phyloP scores from a whole-genome alignment of 108 stramenopile genomes.

The Skeletonema grethae region DNA sequence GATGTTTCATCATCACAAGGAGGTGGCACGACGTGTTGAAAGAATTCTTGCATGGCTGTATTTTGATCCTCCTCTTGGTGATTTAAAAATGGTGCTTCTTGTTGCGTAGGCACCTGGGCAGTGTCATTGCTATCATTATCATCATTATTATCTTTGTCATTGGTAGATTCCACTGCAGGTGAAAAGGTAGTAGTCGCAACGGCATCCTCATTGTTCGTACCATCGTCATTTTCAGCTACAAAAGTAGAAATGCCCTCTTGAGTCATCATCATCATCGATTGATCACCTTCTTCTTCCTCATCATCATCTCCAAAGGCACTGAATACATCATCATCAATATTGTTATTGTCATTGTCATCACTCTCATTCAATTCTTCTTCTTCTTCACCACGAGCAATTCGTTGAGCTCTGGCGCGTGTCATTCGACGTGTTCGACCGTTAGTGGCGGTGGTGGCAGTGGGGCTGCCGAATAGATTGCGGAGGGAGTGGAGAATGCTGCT shows the following conservation, averaged over 20 bases:
- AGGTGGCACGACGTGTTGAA: not conserved
- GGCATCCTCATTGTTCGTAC: not conserved
- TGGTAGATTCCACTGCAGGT: not conserved
- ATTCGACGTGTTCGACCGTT: not conserved
- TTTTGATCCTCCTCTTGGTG: not conserved
- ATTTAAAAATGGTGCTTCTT: not conserved
- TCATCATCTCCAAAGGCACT: slow-evolving; percentile 17
- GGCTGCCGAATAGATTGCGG: slow-evolving; percentile 1
- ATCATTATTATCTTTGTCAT: not conserved
- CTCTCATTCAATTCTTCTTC: not conserved
- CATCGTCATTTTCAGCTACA: not conserved
- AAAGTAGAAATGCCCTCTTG: not conserved
- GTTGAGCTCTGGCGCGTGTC: not conserved
- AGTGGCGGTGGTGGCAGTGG: not conserved
- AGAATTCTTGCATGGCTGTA: not conserved
- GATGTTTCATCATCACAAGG: not conserved
- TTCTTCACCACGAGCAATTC: slow-evolving; percentile 4
- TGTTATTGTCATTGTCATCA: slow-evolving; percentile 1
- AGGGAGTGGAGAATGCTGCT: slow-evolving; percentile 3
- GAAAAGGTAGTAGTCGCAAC: not conserved
- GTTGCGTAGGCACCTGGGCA: not conserved
- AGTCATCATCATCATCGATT: slow-evolving; percentile 8
- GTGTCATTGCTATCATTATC: not conserved
- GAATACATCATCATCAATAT: slow-evolving; percentile 20
- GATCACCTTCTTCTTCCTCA: not conserved